Conservation (phyloP, 495 filamentous ascomycete species). For the Evansstolkia leycettana region DNA sequence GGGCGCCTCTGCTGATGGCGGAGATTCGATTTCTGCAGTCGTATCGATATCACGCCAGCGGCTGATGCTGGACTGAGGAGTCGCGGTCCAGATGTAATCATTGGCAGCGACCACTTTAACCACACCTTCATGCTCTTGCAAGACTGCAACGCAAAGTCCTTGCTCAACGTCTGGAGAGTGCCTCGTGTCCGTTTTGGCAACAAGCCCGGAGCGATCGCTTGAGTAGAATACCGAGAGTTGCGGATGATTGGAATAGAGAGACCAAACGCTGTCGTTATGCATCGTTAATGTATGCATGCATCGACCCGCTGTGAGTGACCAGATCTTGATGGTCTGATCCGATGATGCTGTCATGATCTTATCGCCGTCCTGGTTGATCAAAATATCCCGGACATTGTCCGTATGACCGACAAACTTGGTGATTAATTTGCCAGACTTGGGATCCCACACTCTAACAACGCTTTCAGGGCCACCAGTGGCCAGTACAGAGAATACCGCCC, state of each 20-base stretch:
- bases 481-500: slow-evolving; percentile 59
- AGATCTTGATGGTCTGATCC: slow-evolving; percentile 94
- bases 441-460: slow-evolving; percentile 88
- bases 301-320: slow-evolving; percentile 86
- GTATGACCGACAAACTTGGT: slow-evolving; percentile 98
- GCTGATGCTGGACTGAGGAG: slow-evolving; percentile 87
- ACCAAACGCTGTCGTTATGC: slow-evolving; percentile 98
- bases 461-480: slow-evolving; percentile 93
- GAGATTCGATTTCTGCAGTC: slow-evolving; percentile 42
- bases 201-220: slow-evolving; percentile 77
- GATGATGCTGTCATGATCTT: slow-evolving; percentile 91
- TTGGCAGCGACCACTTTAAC: slow-evolving; percentile 71
- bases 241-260: slow-evolving; percentile 79
- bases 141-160: slow-evolving; percentile 73
- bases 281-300: slow-evolving; percentile 97
- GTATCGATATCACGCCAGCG: slow-evolving; percentile 86
- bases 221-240: slow-evolving; percentile 85
- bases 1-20: slow-evolving; percentile 39
- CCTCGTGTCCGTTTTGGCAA: slow-evolving; percentile 87
- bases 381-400: slow-evolving; percentile 81
- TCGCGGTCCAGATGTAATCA: slow-evolving; percentile 87
- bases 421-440: slow-evolving; percentile 74
- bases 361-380: slow-evolving; percentile 79
- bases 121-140: slow-evolving; percentile 84
- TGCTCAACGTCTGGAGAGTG: slow-evolving; percentile 73